These are phyloP conservation scores for Leptographium procerum DNA, from an alignment of 2,329 filamentous ascomycete genomes.

Conservation along the genomic window DNA sequence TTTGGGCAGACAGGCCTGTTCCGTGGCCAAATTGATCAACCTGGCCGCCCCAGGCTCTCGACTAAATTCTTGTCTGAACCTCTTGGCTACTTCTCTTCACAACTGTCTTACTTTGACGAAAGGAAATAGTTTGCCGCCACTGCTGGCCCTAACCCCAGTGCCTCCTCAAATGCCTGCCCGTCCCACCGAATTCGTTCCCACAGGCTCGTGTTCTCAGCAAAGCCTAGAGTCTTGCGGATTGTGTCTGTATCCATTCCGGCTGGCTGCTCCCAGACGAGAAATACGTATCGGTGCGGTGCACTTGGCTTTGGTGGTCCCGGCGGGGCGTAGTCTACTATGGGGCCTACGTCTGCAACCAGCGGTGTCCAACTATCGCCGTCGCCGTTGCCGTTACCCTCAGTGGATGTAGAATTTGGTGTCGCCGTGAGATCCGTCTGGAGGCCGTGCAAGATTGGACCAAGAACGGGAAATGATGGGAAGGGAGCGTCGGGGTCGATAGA, in stretches of 20 bases:
- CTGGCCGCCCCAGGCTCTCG: no score
- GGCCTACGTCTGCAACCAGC: background rate
- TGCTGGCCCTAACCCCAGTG: slow-evolving; percentile 13
- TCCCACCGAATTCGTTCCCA: slow-evolving; percentile 29
- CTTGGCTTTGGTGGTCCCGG: slow-evolving; percentile 9
- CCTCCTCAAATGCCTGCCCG: slow-evolving; percentile 26
- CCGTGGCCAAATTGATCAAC: no score
- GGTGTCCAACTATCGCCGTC: slow-evolving; percentile 2
- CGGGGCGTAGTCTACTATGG: slow-evolving; percentile 3
- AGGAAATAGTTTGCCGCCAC: slow-evolving; percentile 16
- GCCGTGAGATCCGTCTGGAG: slow-evolving; percentile 27
- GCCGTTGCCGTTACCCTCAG: background rate
- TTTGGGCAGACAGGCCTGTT: background rate
- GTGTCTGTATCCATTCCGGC: slow-evolving; percentile 8
- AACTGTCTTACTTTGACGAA: background rate
- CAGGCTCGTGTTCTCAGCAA: slow-evolving; percentile 23
- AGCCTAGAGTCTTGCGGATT: slow-evolving; percentile 19
- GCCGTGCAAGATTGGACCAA: slow-evolving; percentile 37
- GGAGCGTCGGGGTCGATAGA: slow-evolving; percentile 36
- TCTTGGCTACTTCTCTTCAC: background rate
- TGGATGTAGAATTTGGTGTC: background rate
- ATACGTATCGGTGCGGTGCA: slow-evolving; percentile 11
- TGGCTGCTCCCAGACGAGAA: slow-evolving; percentile 12
- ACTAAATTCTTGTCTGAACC: no score
- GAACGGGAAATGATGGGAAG: slow-evolving; percentile 25